A percentile compares a stretch with the other conserved stretches of the same genome.
These are phyloP conservation scores for Bisporella sp. DNA, from an alignment of 2,329 filamentous ascomycete species.

Conservation along the genomic window DNA sequence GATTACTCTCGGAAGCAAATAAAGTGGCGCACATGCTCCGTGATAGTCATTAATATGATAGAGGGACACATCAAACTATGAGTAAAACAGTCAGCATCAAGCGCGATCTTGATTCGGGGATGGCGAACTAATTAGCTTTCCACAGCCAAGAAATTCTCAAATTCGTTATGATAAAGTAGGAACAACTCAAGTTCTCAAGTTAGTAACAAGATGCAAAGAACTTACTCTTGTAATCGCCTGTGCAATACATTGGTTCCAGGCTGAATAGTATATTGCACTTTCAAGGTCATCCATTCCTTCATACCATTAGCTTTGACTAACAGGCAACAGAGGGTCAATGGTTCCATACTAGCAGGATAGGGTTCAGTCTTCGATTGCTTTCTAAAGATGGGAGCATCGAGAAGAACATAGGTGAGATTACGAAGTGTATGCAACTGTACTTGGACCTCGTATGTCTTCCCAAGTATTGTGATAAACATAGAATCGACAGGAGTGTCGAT, in stretches of 20 bases:
- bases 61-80: slow-evolving; percentile 49
- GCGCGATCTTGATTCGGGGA: not conserved
- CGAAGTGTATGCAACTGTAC: slow-evolving; percentile 56
- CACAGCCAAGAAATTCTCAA: too few relatives aligned
- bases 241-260: slow-evolving; percentile 65
- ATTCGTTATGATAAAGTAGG: too few relatives aligned
- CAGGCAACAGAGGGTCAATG: too few relatives aligned
- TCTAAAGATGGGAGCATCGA: slow-evolving; percentile 53
- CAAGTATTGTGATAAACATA: slow-evolving; percentile 56
- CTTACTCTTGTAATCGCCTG: slow-evolving; percentile 45
- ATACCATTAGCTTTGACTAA: too few relatives aligned
- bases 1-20: slow-evolving; percentile 53
- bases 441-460: slow-evolving; percentile 51
- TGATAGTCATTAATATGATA: slow-evolving; percentile 64
- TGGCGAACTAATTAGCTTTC: too few relatives aligned
- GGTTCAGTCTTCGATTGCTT: slow-evolving; percentile 55
- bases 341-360: slow-evolving; percentile 55
- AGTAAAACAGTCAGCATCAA: slow-evolving; percentile 21
- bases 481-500: slow-evolving; percentile 49
- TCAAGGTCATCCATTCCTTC: slow-evolving; percentile 59
- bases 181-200: not conserved
- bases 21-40: slow-evolving; percentile 55
- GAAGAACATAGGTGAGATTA: slow-evolving; percentile 62
- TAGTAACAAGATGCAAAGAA: not conserved
- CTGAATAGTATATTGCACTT: slow-evolving; percentile 61